These are phyloP conservation scores for Pythium folliculosum DNA, from an alignment of 352 stramenopile genomes.

Conservation along the genomic window DNA sequence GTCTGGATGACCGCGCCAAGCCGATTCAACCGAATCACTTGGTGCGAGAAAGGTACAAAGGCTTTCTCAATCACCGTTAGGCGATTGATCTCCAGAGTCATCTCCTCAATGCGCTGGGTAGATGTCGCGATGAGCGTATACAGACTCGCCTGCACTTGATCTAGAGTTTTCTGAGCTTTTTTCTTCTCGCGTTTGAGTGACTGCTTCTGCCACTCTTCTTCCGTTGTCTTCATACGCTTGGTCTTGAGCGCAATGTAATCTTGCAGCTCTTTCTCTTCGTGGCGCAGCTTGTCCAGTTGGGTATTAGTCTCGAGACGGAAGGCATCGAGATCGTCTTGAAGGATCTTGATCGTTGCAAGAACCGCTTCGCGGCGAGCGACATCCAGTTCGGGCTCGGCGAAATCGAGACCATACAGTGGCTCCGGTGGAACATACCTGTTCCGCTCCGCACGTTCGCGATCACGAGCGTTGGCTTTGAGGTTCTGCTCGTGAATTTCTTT, in stretches of 20 bases:
- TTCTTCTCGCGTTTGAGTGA: constrained; percentile 83
- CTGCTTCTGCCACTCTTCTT: constrained; percentile 83
- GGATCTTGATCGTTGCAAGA: constrained; percentile 41
- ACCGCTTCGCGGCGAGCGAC: constrained; percentile 63
- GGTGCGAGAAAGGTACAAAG: constrained; percentile 78
- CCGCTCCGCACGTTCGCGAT: constrained; percentile 30
- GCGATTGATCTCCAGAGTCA: constrained; percentile 66
- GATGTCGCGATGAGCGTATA: constrained; percentile 43
- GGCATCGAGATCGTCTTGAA: constrained; percentile 57
- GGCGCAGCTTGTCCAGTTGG: constrained; percentile 51
- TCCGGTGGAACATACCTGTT: constrained; percentile 46
- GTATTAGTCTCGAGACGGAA: constrained; percentile 69
- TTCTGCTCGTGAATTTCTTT: constrained; percentile 42
- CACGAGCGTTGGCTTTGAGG: constrained; percentile 32
- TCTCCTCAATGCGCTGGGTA: constrained; percentile 54
- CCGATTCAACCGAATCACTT: constrained; percentile 54
- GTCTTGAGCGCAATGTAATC: constrained; percentile 78
- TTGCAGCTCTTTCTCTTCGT: constrained; percentile 68
- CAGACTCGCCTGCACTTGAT: constrained; percentile 57
- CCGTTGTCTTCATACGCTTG: constrained; percentile 74
- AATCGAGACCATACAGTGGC: constrained; percentile 62
- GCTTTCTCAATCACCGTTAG: constrained; percentile 65
- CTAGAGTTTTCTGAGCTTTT: constrained; percentile 68
- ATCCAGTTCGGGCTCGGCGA: constrained; percentile 62
- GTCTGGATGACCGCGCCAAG: constrained; percentile 44